Base-by-base conservation (phyloP, 495 filamentous ascomycete genomes). In the Aspergillus kassunensis region DNA sequence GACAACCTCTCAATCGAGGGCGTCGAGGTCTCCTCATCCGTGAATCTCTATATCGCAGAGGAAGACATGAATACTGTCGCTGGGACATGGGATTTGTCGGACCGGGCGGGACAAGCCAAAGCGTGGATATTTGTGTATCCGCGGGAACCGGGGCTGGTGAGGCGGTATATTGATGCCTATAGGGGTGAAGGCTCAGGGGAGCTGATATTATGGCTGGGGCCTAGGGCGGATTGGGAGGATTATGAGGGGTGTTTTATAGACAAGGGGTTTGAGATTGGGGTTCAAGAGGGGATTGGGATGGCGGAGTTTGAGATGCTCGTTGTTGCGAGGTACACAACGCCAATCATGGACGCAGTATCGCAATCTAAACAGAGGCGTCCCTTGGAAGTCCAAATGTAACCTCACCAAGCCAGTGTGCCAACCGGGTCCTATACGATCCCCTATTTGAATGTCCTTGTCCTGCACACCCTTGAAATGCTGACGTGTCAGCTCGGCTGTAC, bases 81-180 rank as follows among this genome's bases (percentile, higher is more conserved):
- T 4, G 76, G 73, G 12, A 73, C 72, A 1, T 73, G 76, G 61
- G 67, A 61, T n/a, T 54, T 77, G 6, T 57, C 63, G 44, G 12
- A 58, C 2, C 41, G 62, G 1, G 73, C 74, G 13, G 50, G 51
- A 12, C 51, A 65, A 18, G 77, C 78, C 2, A 40, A 40, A 1
- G 68, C 72, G 19, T 77, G 78, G 76, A 60, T 83, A 63, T 80
- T 81, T 63, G 72, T 82, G 10, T 83, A 82, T 45, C 80, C 80
- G 1, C 67, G 77, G n/a, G 63, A 78, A 12, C 64, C 70, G 4
- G 64, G 58, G 23, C 52, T 83, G 18, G 47, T 82, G 6, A 44
- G 44, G 1, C 71, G 63, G 35, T 82, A 81, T 55, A 36, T 80
- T 19, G 58, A 69, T 19, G 35, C 2, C 0, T 70, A 63, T 57